These are phyloP conservation scores for Penicillium robsamsonii DNA, from an alignment of 495 filamentous ascomycete genomes.

Conservation along the genomic window DNA sequence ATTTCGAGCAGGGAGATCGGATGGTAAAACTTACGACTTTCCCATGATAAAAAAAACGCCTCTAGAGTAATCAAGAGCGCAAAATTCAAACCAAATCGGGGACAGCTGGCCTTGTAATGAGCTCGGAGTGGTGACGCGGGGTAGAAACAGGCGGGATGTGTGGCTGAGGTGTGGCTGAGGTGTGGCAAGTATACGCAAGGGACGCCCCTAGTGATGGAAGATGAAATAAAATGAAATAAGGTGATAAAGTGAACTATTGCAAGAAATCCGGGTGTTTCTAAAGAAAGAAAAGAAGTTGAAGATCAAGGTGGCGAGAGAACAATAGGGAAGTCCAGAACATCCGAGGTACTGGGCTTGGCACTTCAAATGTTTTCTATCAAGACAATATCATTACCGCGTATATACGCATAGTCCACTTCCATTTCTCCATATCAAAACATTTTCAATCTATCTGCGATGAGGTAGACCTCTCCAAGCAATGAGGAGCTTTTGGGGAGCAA, in stretches of 20 bases:
- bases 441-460: background rate
- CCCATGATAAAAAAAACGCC: constrained; percentile 35
- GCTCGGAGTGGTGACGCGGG: constrained; percentile 21
- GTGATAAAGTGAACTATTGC: background rate
- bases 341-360: constrained; percentile 13
- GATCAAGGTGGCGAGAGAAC: constrained; percentile 8
- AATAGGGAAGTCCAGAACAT: constrained; percentile 19
- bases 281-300: constrained; percentile 5
- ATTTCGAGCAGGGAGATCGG: constrained; percentile 12
- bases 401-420: constrained; percentile 3
- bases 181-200: constrained; percentile 5
- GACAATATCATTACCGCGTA: constrained; percentile 2
- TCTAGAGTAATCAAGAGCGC: constrained; percentile 1
- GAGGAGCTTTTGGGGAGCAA: background rate
- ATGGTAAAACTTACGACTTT: constrained; percentile 41
- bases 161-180: constrained; percentile 22
- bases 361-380: background rate
- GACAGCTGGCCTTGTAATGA: background rate
- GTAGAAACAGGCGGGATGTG: constrained; percentile 26
- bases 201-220: background rate
- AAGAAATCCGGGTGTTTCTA: background rate
- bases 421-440: background rate
- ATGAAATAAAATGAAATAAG: background rate
- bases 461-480: constrained; percentile 3
- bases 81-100: constrained; percentile 12